A percentile compares a stretch with the other conserved stretches of the same genome.
Conservation (phyloP, 2,329 filamentous ascomycete genomes). For the Microsporum canis region DNA sequence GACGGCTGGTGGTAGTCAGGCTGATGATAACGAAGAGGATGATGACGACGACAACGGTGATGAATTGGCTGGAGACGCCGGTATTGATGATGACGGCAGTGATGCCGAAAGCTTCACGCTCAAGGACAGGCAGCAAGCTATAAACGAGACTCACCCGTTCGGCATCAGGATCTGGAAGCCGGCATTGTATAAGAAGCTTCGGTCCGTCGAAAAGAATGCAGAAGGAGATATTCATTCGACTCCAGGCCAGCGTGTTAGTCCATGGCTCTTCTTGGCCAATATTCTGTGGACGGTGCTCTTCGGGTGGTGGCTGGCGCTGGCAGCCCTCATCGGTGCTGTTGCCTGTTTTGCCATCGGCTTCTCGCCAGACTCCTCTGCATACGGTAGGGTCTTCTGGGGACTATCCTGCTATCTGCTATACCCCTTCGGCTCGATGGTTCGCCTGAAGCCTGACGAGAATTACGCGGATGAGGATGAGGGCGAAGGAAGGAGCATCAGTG, state of each 20-base stretch:
- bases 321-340: conserved; percentile 61
- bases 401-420: conserved; percentile 82
- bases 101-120: conserved; percentile 96
- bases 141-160: conserved; percentile 97
- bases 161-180: conserved; percentile 99
- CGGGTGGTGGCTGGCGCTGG: conserved; percentile 86
- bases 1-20: conserved; percentile 9
- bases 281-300: conserved; percentile 81
- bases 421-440: conserved; percentile 92
- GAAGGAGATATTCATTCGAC: conserved; percentile 95
- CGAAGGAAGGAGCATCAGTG: conserved; percentile 91
- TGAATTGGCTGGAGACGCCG: conserved; percentile 38
- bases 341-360: conserved; percentile 72
- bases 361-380: conserved; percentile 67
- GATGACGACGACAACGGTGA: conserved; percentile 27
- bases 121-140: conserved; percentile 91
- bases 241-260: conserved; percentile 75
- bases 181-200: conserved; percentile 91
- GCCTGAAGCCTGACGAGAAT: conserved; percentile 82
- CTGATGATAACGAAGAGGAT: background rate
- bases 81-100: conserved; percentile 60
- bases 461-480: conserved; percentile 92
- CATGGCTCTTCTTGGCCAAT: conserved; percentile 79
- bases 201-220: conserved; percentile 90
- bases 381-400: conserved; percentile 74